Conservation (phyloP, 129 eudicot species). For the Ambrosia artemisiifolia region DNA sequence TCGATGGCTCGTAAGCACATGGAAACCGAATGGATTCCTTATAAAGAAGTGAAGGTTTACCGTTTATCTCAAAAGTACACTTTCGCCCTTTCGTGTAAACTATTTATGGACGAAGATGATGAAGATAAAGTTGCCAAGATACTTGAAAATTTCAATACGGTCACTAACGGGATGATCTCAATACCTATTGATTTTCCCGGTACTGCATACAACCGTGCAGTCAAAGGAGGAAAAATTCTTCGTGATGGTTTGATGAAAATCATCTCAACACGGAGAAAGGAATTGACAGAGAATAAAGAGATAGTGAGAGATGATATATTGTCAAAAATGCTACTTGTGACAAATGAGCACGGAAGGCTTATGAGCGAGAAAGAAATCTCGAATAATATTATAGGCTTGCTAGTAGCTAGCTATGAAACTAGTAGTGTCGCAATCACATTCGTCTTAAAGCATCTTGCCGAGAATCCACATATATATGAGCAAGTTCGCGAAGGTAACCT, state of each 20-base stretch:
- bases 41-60: slow-evolving; percentile 27
- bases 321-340: slow-evolving; percentile 34
- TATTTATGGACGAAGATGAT: slow-evolving; percentile 32
- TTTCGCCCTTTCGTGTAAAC: slow-evolving; percentile 34
- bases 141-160: slow-evolving; percentile 15
- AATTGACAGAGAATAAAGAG: slow-evolving; percentile 18
- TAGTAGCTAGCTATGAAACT: slow-evolving; percentile 41
- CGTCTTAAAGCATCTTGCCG: slow-evolving; percentile 42
- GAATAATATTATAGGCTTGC: slow-evolving; percentile 34
- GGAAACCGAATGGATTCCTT: slow-evolving; percentile 26
- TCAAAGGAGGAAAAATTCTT: slow-evolving; percentile 30
- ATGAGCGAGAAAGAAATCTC: slow-evolving; percentile 35
- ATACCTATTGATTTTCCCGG: slow-evolving; percentile 39
- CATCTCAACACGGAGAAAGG: slow-evolving; percentile 30
- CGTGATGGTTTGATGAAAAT: slow-evolving; percentile 24
- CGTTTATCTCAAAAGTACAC: slow-evolving; percentile 37
- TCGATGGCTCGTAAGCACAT: slow-evolving; percentile 36
- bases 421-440: slow-evolving; percentile 37
- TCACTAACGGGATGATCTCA: slow-evolving; percentile 34
- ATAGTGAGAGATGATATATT: slow-evolving; percentile 20
- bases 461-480: slow-evolving; percentile 35
- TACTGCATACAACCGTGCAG: slow-evolving; percentile 31
- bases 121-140: slow-evolving; percentile 13
- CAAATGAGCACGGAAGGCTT: slow-evolving; percentile 26
- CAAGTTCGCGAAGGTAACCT: slow-evolving; percentile 36